Evolutionary conservation across 805 yeast species (phyloP).

Genomic region (Candida glaebosa): DNA sequence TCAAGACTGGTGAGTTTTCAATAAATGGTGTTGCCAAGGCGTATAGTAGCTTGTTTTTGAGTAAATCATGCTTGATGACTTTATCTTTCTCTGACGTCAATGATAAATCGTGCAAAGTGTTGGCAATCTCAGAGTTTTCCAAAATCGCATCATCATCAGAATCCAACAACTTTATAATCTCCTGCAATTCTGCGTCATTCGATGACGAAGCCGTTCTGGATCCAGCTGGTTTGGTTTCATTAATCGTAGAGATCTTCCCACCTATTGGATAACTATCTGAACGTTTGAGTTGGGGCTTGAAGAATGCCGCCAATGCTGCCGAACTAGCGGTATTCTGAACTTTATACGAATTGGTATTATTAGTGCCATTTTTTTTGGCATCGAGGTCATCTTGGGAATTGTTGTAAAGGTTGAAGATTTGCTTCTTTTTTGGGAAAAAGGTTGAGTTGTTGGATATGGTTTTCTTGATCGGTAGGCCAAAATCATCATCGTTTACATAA

Average conservation of each 20-base stretch:
- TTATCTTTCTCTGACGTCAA: constrained; percentile 34
- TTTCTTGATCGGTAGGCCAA: neutral
- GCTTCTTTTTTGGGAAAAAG: neutral
- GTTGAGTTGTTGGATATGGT: constrained; percentile 1
- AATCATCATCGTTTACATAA: neutral
- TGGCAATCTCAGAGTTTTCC: constrained; percentile 41
- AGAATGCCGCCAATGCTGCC: constrained; percentile 45
- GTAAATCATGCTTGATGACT: constrained; percentile 33
- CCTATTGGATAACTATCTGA: constrained; percentile 35
- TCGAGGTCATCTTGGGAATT: constrained; percentile 6
- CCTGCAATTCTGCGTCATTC: constrained; percentile 40
- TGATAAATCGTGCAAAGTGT: constrained; percentile 57
- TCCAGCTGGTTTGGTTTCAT: neutral
- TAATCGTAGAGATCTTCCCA: constrained; percentile 5
- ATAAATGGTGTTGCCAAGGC: constrained; percentile 69
- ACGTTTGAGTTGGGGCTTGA: constrained; percentile 35
- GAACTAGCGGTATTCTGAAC: constrained; percentile 43
- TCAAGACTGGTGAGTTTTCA: constrained; percentile 22
- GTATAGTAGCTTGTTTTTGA: constrained; percentile 48
- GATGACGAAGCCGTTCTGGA: constrained; percentile 1
- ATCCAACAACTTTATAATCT: constrained; percentile 47
- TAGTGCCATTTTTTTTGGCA: neutral
- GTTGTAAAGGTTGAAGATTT: neutral
- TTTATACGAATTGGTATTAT: constrained; percentile 14
- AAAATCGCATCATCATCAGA: constrained; percentile 25